Percentiles rank a stretch among this genome's conserved stretches.
These are phyloP conservation scores for Arthrobotrys iridis DNA, from an alignment of 2,329 filamentous ascomycete species.

Conservation along the genomic window DNA sequence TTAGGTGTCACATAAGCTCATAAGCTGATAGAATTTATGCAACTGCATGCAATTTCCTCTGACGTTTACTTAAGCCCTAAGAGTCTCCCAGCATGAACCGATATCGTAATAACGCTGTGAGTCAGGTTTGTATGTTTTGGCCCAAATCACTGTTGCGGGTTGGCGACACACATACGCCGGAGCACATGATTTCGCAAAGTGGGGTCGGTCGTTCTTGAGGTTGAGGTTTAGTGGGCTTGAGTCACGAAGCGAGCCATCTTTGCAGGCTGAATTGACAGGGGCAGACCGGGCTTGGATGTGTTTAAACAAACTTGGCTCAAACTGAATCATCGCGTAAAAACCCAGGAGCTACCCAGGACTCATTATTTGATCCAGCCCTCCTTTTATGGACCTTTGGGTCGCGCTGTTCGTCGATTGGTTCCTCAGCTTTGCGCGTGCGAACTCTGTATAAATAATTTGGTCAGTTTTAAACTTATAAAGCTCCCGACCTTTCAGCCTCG, in stretches of 20 bases:
- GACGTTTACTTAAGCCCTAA: no score
- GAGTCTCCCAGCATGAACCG: no score
- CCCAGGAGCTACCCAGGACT: no score
- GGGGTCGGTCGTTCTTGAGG: slow-evolving; percentile 2
- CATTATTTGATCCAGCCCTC: not conserved
- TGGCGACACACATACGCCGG: not conserved
- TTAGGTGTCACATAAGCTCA: no score
- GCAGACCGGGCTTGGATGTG: not conserved
- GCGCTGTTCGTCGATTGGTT: no score
- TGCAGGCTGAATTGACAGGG: not conserved
- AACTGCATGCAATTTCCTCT: no score
- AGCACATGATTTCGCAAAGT: slow-evolving; percentile 44
- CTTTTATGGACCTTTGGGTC: no score
- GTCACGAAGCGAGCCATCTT: slow-evolving; percentile 8
- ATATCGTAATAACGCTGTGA: no score
- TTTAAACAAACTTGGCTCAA: not conserved
- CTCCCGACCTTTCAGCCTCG: not conserved
- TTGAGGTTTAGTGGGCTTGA: not conserved
- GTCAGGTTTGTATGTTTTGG: no score
- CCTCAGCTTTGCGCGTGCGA: not conserved
- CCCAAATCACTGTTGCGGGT: no score
- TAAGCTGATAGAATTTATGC: no score
- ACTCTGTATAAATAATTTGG: no score
- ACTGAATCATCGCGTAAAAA: not conserved
- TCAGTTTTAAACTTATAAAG: slow-evolving; percentile 7